Conservation (phyloP, 805 yeast species). For the Trichomonascus vanleenenianus region DNA sequence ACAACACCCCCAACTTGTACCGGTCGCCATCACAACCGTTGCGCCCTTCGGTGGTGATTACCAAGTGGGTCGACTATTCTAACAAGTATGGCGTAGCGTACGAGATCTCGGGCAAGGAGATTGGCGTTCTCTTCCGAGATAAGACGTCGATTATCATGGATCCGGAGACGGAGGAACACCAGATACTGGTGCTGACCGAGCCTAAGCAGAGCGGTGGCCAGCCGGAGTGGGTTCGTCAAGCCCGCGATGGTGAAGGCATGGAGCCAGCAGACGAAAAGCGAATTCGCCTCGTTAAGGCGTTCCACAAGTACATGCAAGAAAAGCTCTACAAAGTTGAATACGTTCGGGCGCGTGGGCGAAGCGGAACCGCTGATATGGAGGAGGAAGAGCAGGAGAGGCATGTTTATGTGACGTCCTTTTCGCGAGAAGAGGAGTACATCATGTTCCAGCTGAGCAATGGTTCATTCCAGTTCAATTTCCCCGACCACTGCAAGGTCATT, state of each 20-base stretch:
- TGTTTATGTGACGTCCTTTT: constrained; percentile 70
- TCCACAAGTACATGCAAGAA: constrained; percentile 86
- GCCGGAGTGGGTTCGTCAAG: constrained; percentile 34
- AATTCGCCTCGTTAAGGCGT: constrained; percentile 77
- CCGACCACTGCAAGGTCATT: constrained; percentile 87
- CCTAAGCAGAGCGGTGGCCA: neutral
- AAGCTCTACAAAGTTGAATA: constrained; percentile 38
- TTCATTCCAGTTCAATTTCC: constrained; percentile 87
- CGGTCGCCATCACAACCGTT: constrained; percentile 1
- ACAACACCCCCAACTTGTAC: too few species aligned
- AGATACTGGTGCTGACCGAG: neutral
- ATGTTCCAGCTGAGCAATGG: constrained; percentile 94
- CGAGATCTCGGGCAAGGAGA: constrained; percentile 80
- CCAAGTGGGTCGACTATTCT: constrained; percentile 97
- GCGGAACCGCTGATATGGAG: constrained; percentile 3
- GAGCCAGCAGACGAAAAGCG: constrained; percentile 29
- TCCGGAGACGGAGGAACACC: constrained; percentile 33
- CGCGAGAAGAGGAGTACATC: constrained; percentile 69
- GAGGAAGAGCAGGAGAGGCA: constrained; percentile 1
- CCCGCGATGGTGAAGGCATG: constrained; percentile 25
- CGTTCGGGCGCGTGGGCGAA: neutral
- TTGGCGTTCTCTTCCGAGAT: constrained; percentile 85
- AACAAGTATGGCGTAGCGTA: constrained; percentile 94
- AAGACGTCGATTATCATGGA: constrained; percentile 65
- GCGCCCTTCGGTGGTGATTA: constrained; percentile 41